phyloP scores from a whole-genome alignment of 2,329 filamentous ascomycete species.

The Thielaviopsis euricoi region DNA sequence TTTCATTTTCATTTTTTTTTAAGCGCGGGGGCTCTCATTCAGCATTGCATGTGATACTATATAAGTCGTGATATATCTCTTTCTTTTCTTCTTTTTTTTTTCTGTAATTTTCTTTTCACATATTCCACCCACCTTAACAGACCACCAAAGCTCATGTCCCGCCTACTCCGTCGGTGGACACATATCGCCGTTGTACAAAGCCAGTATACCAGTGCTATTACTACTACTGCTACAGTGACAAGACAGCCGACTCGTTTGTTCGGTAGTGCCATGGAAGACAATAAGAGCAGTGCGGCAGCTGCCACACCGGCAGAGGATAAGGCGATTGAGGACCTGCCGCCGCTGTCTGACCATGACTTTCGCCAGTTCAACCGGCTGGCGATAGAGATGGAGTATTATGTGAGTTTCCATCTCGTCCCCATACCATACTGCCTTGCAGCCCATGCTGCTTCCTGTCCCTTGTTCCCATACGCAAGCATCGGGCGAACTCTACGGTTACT shows the following conservation, averaged over 20 bases:
- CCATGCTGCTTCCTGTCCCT: too few species aligned
- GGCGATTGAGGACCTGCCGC: not conserved
- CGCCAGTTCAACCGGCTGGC: conserved; percentile 4
- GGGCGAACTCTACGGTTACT: not conserved
- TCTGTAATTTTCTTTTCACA: not conserved
- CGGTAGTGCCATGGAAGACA: not conserved
- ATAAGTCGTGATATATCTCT: not conserved
- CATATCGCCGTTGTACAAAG: not conserved
- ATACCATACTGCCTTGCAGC: too few species aligned
- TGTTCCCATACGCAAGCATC: too few species aligned
- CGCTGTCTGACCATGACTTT: conserved; percentile 8
- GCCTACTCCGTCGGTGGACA: not conserved
- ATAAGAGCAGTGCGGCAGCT: not conserved
- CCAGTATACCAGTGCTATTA: not conserved
- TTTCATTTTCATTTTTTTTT: not conserved
- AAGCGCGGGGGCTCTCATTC: not conserved
- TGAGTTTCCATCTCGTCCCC: not conserved
- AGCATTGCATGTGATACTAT: not conserved
- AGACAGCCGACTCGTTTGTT: not conserved
- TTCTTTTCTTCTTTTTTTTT: not conserved
- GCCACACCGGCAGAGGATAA: not conserved
- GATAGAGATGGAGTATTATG: conserved; percentile 8
- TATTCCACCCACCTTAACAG: too few species aligned
- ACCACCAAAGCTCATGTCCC: not conserved
- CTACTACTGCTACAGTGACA: too few species aligned